These are phyloP conservation scores for Barnettozyma siamensis DNA, from an alignment of 805 yeast species.

Conservation along the genomic window DNA sequence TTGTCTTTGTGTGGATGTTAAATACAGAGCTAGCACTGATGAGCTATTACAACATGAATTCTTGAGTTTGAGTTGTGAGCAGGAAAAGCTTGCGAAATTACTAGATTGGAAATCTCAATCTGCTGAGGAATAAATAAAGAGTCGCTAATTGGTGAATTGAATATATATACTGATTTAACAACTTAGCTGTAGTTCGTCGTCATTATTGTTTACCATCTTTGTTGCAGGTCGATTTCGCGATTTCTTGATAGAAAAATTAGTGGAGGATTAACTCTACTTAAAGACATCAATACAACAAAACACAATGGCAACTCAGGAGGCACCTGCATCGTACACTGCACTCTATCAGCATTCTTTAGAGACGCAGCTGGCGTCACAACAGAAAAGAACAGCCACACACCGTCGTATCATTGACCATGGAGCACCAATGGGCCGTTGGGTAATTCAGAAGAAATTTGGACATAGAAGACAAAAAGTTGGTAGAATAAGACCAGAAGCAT, in stretches of 20 bases:
- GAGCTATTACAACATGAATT: conserved; percentile 78
- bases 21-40: conserved; percentile 84
- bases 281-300: too few relatives aligned
- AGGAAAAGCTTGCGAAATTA: conserved; percentile 52
- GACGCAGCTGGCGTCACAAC: conserved; percentile 32
- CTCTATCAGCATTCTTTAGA: conserved; percentile 23
- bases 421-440: conserved; percentile 64
- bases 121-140: background rate
- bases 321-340: background rate
- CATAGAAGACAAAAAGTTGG: conserved; percentile 41
- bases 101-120: conserved; percentile 41
- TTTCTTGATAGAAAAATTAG: too few relatives aligned
- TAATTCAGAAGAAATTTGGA: conserved; percentile 39
- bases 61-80: conserved; percentile 55
- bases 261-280: too few relatives aligned
- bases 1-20: conserved; percentile 91
- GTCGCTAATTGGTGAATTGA: too few relatives aligned
- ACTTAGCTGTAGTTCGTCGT: too few relatives aligned
- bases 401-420: conserved; percentile 78
- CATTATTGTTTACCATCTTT: too few relatives aligned
- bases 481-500: conserved; percentile 59
- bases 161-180: too few relatives aligned
- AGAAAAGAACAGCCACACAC: conserved; percentile 43
- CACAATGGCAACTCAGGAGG: conserved; percentile 2
- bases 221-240: too few relatives aligned